Conservation (phyloP, 169 alveolate species). For the Babesia bigemina region DNA sequence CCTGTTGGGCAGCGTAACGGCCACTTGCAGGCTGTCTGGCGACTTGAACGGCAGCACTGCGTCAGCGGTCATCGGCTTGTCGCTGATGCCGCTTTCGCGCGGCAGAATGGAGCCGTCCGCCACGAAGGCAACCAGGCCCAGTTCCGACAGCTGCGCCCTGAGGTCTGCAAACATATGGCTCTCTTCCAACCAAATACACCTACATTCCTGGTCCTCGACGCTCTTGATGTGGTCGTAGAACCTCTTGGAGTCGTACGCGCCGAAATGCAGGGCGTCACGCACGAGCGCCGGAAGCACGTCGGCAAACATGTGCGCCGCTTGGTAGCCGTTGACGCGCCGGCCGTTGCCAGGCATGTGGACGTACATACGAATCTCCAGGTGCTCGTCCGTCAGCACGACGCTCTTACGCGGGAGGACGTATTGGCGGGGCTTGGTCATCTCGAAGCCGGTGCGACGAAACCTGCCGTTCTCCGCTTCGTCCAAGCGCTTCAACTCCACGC, state of each 20-base stretch:
- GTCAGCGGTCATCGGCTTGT: constrained; percentile 49
- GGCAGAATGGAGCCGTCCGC: constrained; percentile 80
- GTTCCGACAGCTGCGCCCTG: constrained; percentile 50
- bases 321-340: constrained; percentile 49
- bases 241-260: constrained; percentile 21
- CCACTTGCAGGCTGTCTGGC: constrained; percentile 38
- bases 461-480: background rate
- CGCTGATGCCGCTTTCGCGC: constrained; percentile 69
- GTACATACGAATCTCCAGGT: constrained; percentile 43
- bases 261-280: constrained; percentile 12
- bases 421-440: constrained; percentile 46
- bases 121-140: constrained; percentile 77
- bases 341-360: constrained; percentile 61
- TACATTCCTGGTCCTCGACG: constrained; percentile 62
- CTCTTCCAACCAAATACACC: background rate
- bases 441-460: background rate
- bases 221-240: constrained; percentile 40
- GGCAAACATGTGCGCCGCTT: constrained; percentile 33
- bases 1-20: constrained; percentile 52
- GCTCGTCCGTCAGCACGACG: constrained; percentile 31
- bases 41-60: constrained; percentile 55
- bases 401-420: constrained; percentile 49
- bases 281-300: constrained; percentile 42
- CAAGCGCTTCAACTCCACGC: constrained; percentile 1
- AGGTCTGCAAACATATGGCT: constrained; percentile 12